Conservation (phyloP, 2,329 filamentous ascomycete species). For the Cladosporium sp. region DNA sequence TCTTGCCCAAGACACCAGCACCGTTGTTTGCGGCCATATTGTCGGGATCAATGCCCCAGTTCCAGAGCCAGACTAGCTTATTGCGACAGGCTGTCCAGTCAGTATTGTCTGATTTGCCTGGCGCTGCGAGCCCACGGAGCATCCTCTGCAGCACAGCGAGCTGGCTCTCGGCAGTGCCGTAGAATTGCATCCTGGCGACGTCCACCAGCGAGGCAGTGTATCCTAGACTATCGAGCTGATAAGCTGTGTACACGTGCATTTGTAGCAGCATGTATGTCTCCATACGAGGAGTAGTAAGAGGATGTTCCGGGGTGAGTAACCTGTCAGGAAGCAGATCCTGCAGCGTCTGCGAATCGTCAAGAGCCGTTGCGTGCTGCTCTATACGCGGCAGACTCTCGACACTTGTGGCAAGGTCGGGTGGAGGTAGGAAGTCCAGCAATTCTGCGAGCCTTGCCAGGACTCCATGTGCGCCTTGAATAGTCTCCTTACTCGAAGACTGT, state of each 20-base stretch:
- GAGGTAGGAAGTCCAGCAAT: conserved; percentile 61
- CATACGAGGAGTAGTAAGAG: conserved; percentile 62
- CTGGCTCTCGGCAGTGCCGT: conserved; percentile 65
- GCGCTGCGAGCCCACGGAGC: conserved; percentile 54
- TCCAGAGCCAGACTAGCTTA: conserved; percentile 71
- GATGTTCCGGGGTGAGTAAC: conserved; percentile 61
- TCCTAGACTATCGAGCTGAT: conserved; percentile 44
- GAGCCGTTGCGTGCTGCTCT: conserved; percentile 37
- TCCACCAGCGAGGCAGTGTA: conserved; percentile 44
- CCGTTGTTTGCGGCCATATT: conserved; percentile 38
- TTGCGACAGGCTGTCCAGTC: conserved; percentile 63
- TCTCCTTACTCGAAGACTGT: conserved; percentile 59
- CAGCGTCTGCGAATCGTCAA: conserved; percentile 34
- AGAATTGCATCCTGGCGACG: conserved; percentile 61
- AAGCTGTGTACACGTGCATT: conserved; percentile 57
- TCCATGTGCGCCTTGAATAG: conserved; percentile 60
- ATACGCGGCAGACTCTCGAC: conserved; percentile 47
- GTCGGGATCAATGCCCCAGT: conserved; percentile 61
- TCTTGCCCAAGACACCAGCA: conserved; percentile 56
- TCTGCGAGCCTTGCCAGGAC: conserved; percentile 61
- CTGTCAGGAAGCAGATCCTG: conserved; percentile 41
- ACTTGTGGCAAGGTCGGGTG: conserved; percentile 48
- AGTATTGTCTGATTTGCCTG: conserved; percentile 56
- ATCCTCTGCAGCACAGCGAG: conserved; percentile 59
- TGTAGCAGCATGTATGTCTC: conserved; percentile 61